Conservation (phyloP, 1,139 yeast genomes). For the Hansenula lynferdii region DNA sequence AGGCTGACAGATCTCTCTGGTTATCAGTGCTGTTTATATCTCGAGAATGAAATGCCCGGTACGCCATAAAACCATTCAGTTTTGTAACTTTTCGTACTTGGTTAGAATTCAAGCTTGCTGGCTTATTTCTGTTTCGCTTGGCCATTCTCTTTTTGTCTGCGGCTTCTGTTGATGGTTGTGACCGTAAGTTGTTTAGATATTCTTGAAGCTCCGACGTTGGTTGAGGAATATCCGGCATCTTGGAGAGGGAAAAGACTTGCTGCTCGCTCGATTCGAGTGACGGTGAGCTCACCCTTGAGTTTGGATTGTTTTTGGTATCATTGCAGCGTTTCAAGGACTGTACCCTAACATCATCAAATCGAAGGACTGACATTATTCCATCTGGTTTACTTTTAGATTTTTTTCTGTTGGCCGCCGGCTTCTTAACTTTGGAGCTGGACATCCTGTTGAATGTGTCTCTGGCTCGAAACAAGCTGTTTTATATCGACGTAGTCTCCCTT, state of each 20-base stretch:
- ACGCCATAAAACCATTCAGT: constrained; percentile 30
- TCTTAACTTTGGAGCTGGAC: neutral
- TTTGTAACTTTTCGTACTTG: too few relatives aligned
- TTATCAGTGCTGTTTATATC: constrained; percentile 20
- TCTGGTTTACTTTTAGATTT: neutral
- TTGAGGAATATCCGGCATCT: neutral
- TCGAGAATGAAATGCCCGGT: constrained; percentile 31
- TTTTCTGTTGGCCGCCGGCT: neutral
- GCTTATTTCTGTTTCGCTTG: neutral
- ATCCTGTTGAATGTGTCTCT: too few relatives aligned
- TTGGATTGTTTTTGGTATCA: neutral
- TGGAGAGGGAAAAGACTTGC: neutral
- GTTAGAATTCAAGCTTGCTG: too few relatives aligned
- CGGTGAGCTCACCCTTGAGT: neutral
- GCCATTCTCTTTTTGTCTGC: neutral
- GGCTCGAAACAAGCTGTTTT: too few relatives aligned
- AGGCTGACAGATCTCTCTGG: constrained; percentile 21
- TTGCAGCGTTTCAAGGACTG: neutral
- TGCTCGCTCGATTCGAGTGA: neutral
- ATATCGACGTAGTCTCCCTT: too few relatives aligned
- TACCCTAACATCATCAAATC: neutral
- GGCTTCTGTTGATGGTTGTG: neutral
- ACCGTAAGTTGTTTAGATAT: neutral
- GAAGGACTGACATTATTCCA: neutral
- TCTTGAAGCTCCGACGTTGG: neutral